Evolutionary conservation across 805 yeast species (phyloP).

Genomic region (Debaryomyces castellii): DNA sequence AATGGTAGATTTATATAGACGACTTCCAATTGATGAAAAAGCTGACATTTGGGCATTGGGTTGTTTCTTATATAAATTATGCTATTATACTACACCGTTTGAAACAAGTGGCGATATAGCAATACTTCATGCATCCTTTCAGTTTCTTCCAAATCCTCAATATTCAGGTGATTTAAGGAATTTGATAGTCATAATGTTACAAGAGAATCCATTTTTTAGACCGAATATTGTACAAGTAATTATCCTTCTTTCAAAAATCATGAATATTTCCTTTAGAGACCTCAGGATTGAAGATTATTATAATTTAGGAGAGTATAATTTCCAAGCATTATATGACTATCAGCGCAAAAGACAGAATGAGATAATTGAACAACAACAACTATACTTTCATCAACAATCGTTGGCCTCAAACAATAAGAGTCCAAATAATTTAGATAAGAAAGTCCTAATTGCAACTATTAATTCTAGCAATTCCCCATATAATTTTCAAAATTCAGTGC

Average conservation of each 20-base stretch:
- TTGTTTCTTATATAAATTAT: conserved; percentile 81
- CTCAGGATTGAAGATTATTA: conserved; percentile 44
- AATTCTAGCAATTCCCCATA: conserved; percentile 15
- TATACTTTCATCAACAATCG: conserved; percentile 41
- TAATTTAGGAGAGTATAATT: conserved; percentile 54
- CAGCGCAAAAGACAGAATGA: conserved; percentile 41
- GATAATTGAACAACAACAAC: conserved; percentile 33
- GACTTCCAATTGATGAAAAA: conserved; percentile 85
- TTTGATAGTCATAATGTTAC: conserved; percentile 74
- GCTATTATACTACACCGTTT: conserved; percentile 93
- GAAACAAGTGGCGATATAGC: conserved; percentile 87
- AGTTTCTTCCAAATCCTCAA: conserved; percentile 67
- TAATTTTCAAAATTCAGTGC: conserved; percentile 7
- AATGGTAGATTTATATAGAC: conserved; percentile 86
- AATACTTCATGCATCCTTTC: conserved; percentile 78
- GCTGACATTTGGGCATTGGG: conserved; percentile 98
- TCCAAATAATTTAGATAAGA: conserved; percentile 6
- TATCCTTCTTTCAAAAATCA: conserved; percentile 57
- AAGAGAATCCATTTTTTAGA: conserved; percentile 76
- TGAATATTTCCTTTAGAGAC: conserved; percentile 29
- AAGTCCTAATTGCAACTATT: conserved; percentile 2
- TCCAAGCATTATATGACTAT: conserved; percentile 53
- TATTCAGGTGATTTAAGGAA: conserved; percentile 73
- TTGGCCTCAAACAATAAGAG: conserved; percentile 3
- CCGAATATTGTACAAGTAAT: conserved; percentile 88